Conservation (phyloP, 2,329 filamentous ascomycete genomes). For the Neoscytalidium dimidiatum region DNA sequence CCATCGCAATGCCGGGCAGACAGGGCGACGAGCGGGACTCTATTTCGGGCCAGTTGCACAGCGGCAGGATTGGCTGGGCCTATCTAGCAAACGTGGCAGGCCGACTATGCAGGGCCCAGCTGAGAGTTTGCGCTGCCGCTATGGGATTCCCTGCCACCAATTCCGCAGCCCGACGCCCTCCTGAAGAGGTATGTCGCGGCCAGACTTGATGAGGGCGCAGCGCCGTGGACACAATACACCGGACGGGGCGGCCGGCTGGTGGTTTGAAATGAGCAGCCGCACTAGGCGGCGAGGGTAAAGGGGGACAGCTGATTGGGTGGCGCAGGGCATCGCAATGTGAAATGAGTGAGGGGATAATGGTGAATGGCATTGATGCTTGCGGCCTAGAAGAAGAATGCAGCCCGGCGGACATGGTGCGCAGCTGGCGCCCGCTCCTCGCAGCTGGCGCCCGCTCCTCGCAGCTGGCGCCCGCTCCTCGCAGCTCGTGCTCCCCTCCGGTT, state of each 20-base stretch:
- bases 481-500: not conserved
- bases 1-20: not conserved
- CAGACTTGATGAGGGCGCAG: not conserved
- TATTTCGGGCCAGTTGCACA: conserved; percentile 1
- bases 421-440: not conserved
- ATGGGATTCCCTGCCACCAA: not conserved
- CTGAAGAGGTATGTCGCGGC: not conserved
- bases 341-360: not conserved
- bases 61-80: conserved; percentile 4
- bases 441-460: not conserved
- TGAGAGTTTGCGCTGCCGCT: not conserved
- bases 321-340: not conserved
- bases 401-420: not conserved
- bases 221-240: not conserved
- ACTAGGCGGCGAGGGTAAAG: not conserved
- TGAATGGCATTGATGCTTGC: not conserved
- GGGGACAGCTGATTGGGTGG: not conserved
- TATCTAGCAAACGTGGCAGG: conserved; percentile 11
- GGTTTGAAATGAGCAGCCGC: not conserved
- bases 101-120: conserved; percentile 8
- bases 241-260: not conserved
- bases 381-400: not conserved
- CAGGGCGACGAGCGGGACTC: not conserved
- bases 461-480: not conserved
- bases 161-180: not conserved